phyloP scores from a whole-genome alignment of 768 basidiomycete genomes.

The Xerocomus brunneocitrinus region DNA sequence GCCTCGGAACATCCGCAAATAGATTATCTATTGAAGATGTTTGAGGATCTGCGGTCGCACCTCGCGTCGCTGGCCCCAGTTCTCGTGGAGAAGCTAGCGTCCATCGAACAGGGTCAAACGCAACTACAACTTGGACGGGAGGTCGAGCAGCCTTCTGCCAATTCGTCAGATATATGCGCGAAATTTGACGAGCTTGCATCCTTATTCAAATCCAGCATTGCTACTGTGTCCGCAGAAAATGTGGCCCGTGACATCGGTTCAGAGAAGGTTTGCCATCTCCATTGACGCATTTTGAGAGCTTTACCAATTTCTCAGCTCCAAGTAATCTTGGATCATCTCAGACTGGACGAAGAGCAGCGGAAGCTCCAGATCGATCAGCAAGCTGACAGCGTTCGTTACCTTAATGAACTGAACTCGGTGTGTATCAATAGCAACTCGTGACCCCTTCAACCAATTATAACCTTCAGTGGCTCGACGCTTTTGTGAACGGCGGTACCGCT shows the following conservation, averaged over 20 bases:
- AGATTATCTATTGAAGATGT: slow-evolving; percentile 27
- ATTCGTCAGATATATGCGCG: slow-evolving; percentile 29
- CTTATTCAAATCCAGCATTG: slow-evolving; percentile 10
- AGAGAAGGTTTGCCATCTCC: slow-evolving; percentile 17
- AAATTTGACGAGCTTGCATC: slow-evolving; percentile 38
- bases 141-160: slow-evolving; percentile 4
- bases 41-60: slow-evolving; percentile 39
- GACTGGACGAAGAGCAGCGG: slow-evolving; percentile 45
- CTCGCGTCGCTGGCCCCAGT: slow-evolving; percentile 37
- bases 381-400: slow-evolving; percentile 69
- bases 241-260: not conserved
- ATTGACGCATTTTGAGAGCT: not conserved
- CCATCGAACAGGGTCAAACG: slow-evolving; percentile 26
- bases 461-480: slow-evolving; percentile 74
- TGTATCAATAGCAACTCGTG: slow-evolving; percentile 17
- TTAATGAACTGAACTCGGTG: slow-evolving; percentile 72
- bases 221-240: not conserved
- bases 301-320: slow-evolving; percentile 29
- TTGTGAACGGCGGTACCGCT: slow-evolving; percentile 70
- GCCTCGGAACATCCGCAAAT: slow-evolving; percentile 9
- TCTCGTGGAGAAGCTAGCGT: slow-evolving; percentile 31
- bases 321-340: slow-evolving; percentile 46
- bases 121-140: slow-evolving; percentile 15
- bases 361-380: slow-evolving; percentile 57
- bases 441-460: not conserved